phyloP scores from a whole-genome alignment of 2,329 filamentous ascomycete species.

The Furcasterigmium sp. region DNA sequence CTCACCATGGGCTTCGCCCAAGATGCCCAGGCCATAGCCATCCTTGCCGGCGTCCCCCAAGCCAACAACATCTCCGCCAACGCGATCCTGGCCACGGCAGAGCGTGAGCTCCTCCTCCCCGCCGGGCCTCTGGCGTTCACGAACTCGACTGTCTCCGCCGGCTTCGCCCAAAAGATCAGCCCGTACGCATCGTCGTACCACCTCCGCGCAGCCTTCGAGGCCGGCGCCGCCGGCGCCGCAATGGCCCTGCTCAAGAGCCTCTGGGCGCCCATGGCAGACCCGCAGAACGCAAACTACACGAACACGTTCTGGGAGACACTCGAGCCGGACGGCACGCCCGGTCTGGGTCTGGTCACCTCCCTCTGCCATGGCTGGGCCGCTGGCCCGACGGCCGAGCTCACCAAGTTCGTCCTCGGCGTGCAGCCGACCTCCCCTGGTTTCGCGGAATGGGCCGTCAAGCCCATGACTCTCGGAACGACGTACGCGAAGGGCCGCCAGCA shows the following conservation, averaged over 20 bases:
- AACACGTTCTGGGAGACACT: slow-evolving; percentile 24
- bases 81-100: slow-evolving; percentile 13
- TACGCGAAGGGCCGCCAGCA: slow-evolving; percentile 9
- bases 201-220: slow-evolving; percentile 20
- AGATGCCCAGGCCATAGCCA: slow-evolving; percentile 24
- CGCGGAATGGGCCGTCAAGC: slow-evolving; percentile 11
- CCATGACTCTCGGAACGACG: slow-evolving; percentile 13
- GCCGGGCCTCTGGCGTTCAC: slow-evolving; percentile 17
- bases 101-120: slow-evolving; percentile 6
- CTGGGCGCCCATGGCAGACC: slow-evolving; percentile 21
- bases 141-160: slow-evolving; percentile 1
- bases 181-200: slow-evolving; percentile 23
- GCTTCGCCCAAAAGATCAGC: slow-evolving; percentile 17
- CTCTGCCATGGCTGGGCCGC: slow-evolving; percentile 27
- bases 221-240: slow-evolving; percentile 6
- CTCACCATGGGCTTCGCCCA: slow-evolving; percentile 17
- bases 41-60: slow-evolving; percentile 20
- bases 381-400: slow-evolving; percentile 25
- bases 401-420: slow-evolving; percentile 20
- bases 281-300: slow-evolving; percentile 18
- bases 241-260: slow-evolving; percentile 12
- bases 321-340: slow-evolving; percentile 15
- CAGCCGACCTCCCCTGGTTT: slow-evolving; percentile 15
- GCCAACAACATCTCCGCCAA: slow-evolving; percentile 9
- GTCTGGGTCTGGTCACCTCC: slow-evolving; percentile 19